Conservation (phyloP, 257 asterid genomes). For the Agastache rugosa region DNA sequence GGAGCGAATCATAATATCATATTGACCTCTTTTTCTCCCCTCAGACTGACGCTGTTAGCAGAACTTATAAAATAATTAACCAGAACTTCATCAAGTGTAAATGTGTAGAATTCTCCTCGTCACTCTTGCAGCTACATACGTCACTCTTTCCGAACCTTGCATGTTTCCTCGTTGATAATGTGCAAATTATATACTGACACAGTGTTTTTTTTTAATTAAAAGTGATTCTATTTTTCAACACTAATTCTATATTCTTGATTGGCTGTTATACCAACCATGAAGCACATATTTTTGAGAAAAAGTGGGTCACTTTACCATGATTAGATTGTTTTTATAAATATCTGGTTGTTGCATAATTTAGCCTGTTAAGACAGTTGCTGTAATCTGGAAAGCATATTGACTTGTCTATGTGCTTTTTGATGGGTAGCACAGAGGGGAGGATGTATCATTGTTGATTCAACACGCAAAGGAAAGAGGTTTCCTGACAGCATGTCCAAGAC, state of each 20-base stretch:
- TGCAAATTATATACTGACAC: background rate
- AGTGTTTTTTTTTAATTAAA: background rate
- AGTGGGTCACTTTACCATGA: too few species aligned
- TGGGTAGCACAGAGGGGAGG: conserved; percentile 96
- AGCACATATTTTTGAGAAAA: conserved; percentile 5
- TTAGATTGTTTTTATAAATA: background rate
- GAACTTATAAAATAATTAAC: too few species aligned
- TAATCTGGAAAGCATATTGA: conserved; percentile 26
- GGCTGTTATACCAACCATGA: background rate
- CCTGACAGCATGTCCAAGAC: conserved; percentile 99
- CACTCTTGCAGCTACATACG: too few species aligned
- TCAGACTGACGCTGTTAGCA: too few species aligned
- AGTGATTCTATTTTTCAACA: conserved; percentile 2
- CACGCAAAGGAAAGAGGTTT: conserved; percentile 92
- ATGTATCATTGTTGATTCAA: conserved; percentile 88
- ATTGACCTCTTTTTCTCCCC: too few species aligned
- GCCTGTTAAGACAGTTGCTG: background rate
- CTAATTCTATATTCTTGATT: background rate
- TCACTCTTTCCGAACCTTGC: too few species aligned
- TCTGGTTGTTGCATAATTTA: conserved; percentile 3
- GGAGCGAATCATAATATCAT: too few species aligned
- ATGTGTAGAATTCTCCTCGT: too few species aligned
- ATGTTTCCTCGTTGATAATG: too few species aligned
- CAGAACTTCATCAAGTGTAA: too few species aligned
- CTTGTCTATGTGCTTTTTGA: conserved; percentile 32